Evolutionary conservation across 768 basidiomycete genomes (phyloP).

Genomic region (Tricholoma terreum): DNA sequence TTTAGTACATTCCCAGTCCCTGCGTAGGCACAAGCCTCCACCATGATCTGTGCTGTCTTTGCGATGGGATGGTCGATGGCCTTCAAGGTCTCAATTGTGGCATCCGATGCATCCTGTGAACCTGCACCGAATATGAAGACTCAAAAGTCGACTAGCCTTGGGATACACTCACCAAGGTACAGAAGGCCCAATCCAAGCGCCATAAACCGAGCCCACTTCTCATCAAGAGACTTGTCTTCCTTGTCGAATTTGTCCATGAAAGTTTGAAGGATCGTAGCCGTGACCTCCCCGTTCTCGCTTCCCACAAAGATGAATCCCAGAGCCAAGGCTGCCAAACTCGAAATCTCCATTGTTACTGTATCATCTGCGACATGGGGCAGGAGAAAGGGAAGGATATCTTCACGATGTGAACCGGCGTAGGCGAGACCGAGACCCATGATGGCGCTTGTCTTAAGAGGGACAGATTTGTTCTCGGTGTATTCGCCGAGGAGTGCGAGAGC

Average conservation of each 20-base stretch:
- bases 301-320: constrained; percentile 96
- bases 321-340: constrained; percentile 79
- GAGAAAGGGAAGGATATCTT: constrained; percentile 77
- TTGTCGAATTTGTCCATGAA: constrained; percentile 75
- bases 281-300: constrained; percentile 91
- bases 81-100: constrained; percentile 89
- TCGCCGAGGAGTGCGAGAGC: constrained; percentile 89
- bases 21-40: constrained; percentile 92
- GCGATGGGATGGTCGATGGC: constrained; percentile 92
- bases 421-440: constrained; percentile 93
- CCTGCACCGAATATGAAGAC: constrained; percentile 43
- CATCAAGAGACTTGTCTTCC: constrained; percentile 66
- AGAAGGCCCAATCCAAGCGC: constrained; percentile 85
- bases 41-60: constrained; percentile 86
- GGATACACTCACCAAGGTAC: constrained; percentile 70
- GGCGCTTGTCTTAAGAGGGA: constrained; percentile 79
- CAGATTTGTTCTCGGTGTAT: constrained; percentile 83
- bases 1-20: constrained; percentile 95
- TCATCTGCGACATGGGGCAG: constrained; percentile 84
- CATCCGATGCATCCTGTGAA: constrained; percentile 89
- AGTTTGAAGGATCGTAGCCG: constrained; percentile 84
- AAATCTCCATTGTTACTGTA: constrained; percentile 81
- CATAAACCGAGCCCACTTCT: constrained; percentile 95
- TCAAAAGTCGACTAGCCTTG: too few species aligned
- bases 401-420: constrained; percentile 89